Evolutionary conservation across 2,329 filamentous ascomycete species (phyloP).

Genomic region (Fusarium lateritium): DNA sequence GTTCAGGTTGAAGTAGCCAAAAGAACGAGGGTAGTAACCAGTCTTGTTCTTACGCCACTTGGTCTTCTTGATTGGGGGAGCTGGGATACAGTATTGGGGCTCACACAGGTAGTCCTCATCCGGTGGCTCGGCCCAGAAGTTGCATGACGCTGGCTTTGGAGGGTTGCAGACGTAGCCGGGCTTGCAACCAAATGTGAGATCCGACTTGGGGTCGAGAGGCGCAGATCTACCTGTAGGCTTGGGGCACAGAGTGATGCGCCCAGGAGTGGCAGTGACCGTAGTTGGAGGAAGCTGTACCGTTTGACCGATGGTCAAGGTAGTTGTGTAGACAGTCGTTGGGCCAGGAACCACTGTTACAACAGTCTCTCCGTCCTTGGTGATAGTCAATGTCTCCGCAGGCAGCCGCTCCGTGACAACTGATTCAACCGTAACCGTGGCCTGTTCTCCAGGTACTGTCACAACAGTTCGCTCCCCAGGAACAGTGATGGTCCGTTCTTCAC

Average conservation of each 20-base stretch:
- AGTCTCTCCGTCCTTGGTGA: conserved; percentile 51
- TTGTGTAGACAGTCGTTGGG: conserved; percentile 51
- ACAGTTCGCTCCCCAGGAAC: conserved; percentile 45
- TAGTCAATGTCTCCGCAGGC: conserved; percentile 51
- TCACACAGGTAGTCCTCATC: conserved; percentile 63
- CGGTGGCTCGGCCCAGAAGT: conserved; percentile 66
- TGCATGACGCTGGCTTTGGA: conserved; percentile 64
- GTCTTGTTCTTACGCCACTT: conserved; percentile 63
- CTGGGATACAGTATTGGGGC: conserved; percentile 59
- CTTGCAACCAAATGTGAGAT: conserved; percentile 67
- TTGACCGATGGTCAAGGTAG: conserved; percentile 48
- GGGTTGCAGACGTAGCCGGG: conserved; percentile 68
- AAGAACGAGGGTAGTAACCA: conserved; percentile 64
- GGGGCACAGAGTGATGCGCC: conserved; percentile 60
- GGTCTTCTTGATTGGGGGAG: conserved; percentile 56
- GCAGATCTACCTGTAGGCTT: conserved; percentile 58
- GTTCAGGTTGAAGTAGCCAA: conserved; percentile 76
- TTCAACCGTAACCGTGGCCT: conserved; percentile 50
- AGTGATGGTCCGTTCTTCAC: conserved; percentile 45
- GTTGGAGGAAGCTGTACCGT: conserved; percentile 50
- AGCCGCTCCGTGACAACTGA: conserved; percentile 52
- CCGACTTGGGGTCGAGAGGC: conserved; percentile 54
- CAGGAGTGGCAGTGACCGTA: conserved; percentile 49
- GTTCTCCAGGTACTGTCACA: conserved; percentile 39
- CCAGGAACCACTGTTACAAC: conserved; percentile 50